Base-by-base conservation (phyloP, 306 rosid species). In the Pterocarpus santalinus region DNA sequence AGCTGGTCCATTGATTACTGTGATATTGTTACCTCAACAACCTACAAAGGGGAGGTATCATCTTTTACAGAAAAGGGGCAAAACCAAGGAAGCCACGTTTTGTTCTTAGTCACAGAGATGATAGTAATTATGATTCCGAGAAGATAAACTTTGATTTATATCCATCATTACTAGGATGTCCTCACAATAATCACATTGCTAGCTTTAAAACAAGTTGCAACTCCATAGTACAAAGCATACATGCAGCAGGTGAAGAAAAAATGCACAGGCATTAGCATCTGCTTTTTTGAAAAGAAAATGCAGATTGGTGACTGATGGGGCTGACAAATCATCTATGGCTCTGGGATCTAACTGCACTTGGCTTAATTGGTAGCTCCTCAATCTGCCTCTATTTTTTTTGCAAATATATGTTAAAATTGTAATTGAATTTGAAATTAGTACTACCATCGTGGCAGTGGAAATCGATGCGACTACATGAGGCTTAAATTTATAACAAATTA, bases 11-110 rank as follows among this genome's bases (percentile, higher is more conserved):
- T 94, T 82, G 89, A 92, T 72, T 87, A 82, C 78, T 90, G 97
- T 86, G 92, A 91, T 89, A 75, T 92, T 65, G 92, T 91, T 35
- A 89, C 99, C 33, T 95, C 97, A 71, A 93, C 97, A 46, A 95
- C 95, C 16, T 91, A 95, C 95, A 95, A 95, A 89, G 97, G 87
- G 94, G 97, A 76, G 97, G 98, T 62, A 91, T 94, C 63, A 81
- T 94, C 72, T 92, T 94, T 79, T 90, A 90, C 69, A 85, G 97
- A 81, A 92, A 73, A 83, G 97, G 94, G 65, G 4, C 86, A 38
- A 92, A 88, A 86, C 76, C 86, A 57, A 77, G 85, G 83, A 88
- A 79, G 76, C 97, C 87, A 85, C 90, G 90, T 46, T 63, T 81
- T 57, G 76, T 69, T 83, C 87, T 55, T 56, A 83, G 58, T 82